These are phyloP conservation scores for Ustilago trichophora DNA, from an alignment of 1,284 basidiomycete species.

Conservation along the genomic window DNA sequence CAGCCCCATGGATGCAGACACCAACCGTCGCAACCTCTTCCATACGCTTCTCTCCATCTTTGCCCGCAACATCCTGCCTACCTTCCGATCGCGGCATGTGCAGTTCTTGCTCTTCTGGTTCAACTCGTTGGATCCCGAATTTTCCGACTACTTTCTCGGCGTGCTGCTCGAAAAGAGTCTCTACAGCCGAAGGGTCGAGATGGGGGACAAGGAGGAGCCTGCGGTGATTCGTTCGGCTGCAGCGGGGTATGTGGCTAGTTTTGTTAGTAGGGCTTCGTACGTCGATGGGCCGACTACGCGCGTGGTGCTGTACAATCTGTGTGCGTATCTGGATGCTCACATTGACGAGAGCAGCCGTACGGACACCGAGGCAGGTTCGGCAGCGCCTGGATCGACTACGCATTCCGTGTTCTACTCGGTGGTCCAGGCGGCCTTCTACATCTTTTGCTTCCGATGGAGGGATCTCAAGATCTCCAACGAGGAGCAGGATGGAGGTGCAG, in stretches of 20 bases:
- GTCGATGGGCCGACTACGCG: slow-evolving; percentile 81
- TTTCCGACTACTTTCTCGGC: slow-evolving; percentile 91
- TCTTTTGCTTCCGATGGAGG: slow-evolving; percentile 98
- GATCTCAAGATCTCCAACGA: slow-evolving; percentile 74
- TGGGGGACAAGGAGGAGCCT: slow-evolving; percentile 46
- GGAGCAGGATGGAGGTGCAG: slow-evolving; percentile 69
- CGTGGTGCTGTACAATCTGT: slow-evolving; percentile 81
- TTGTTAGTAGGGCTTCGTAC: slow-evolving; percentile 88
- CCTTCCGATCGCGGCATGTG: slow-evolving; percentile 95
- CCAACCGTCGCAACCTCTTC: slow-evolving; percentile 70
- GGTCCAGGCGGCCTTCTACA: slow-evolving; percentile 89
- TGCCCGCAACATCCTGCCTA: slow-evolving; percentile 88
- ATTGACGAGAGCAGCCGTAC: slow-evolving; percentile 68
- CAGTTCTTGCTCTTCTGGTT: slow-evolving; percentile 98
- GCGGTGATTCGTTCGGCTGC: slow-evolving; percentile 61
- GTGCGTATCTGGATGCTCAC: slow-evolving; percentile 80
- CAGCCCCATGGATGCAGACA: slow-evolving; percentile 39
- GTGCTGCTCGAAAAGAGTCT: slow-evolving; percentile 88
- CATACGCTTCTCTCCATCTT: slow-evolving; percentile 90
- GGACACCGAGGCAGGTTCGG: slow-evolving; percentile 47
- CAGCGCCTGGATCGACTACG: slow-evolving; percentile 46
- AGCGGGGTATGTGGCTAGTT: slow-evolving; percentile 73
- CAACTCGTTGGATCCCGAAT: slow-evolving; percentile 85
- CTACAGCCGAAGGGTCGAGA: slow-evolving; percentile 70
- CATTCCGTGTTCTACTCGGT: slow-evolving; percentile 82